Percentiles rank a stretch among this genome's conserved stretches.
Evolutionary conservation across 2,329 filamentous ascomycete genomes (phyloP).

Genomic region (Teratosphaeria viscida): DNA sequence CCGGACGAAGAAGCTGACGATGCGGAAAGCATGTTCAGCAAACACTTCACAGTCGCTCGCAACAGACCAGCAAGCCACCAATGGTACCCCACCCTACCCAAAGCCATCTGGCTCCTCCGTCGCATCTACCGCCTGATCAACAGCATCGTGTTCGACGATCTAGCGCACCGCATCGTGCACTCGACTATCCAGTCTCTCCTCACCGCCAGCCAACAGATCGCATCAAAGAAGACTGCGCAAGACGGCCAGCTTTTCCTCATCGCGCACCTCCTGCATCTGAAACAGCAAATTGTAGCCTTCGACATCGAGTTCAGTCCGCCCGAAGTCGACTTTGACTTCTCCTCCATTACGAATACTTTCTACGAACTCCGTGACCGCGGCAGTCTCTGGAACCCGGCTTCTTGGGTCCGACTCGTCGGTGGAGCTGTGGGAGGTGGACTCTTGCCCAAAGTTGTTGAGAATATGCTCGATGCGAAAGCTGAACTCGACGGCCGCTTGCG

Average conservation of each 20-base stretch:
- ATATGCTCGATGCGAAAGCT: constrained; percentile 61
- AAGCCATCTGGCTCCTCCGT: constrained; percentile 58
- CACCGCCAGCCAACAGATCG: constrained; percentile 57
- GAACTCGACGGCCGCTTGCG: constrained; percentile 54
- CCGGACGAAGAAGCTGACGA: constrained; percentile 42
- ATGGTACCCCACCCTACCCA: constrained; percentile 58
- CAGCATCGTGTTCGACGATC: constrained; percentile 58
- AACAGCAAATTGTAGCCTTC: constrained; percentile 90
- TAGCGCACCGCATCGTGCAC: constrained; percentile 74
- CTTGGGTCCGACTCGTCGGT: constrained; percentile 49
- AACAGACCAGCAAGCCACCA: constrained; percentile 7
- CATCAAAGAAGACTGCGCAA: constrained; percentile 50
- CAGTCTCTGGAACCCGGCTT: constrained; percentile 54
- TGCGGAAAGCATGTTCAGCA: constrained; percentile 33
- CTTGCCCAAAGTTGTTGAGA: constrained; percentile 56
- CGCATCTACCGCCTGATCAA: constrained; percentile 61
- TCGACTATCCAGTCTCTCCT: constrained; percentile 79
- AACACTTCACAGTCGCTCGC: constrained; percentile 7
- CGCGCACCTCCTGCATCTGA: constrained; percentile 86
- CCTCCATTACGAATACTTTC: constrained; percentile 54
- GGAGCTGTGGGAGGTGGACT: constrained; percentile 34
- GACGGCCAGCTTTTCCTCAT: constrained; percentile 88
- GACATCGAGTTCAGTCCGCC: constrained; percentile 72
- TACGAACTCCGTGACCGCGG: constrained; percentile 57
- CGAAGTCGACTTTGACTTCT: constrained; percentile 56